These are phyloP conservation scores for Colletotrichum costaricense DNA, from an alignment of 2,329 filamentous ascomycete genomes.

Conservation along the genomic window DNA sequence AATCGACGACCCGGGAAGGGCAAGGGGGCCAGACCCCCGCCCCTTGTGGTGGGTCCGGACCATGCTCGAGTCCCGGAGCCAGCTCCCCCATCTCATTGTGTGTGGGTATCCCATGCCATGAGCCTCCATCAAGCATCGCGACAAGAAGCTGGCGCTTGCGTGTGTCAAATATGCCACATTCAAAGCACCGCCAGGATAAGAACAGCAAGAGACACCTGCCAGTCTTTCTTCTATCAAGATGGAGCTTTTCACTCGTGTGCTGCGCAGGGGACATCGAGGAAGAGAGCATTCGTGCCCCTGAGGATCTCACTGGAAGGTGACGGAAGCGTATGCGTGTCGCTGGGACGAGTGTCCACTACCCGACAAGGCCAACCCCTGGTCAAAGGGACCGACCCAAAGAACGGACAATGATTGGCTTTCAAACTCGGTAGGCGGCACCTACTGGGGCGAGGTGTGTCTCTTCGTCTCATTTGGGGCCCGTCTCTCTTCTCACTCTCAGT, in stretches of 20 bases:
- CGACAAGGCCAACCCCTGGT: slow-evolving; percentile 28
- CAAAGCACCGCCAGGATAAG: background rate
- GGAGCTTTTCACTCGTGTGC: background rate
- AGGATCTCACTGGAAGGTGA: slow-evolving; percentile 26
- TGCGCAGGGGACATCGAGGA: slow-evolving; percentile 8
- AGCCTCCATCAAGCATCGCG: background rate
- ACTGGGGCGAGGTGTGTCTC: background rate
- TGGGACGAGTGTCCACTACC: slow-evolving; percentile 16
- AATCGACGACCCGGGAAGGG: slow-evolving; percentile 14
- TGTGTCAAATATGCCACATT: background rate
- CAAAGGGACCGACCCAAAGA: slow-evolving; percentile 4
- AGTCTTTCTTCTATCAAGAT: background rate
- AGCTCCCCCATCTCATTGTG: background rate
- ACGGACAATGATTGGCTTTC: slow-evolving; percentile 25
- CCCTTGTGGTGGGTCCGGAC: slow-evolving; percentile 16
- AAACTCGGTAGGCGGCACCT: slow-evolving; percentile 25
- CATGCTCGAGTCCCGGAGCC: slow-evolving; percentile 10
- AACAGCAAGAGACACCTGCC: background rate
- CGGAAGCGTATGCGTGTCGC: slow-evolving; percentile 32
- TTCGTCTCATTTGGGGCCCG: slow-evolving; percentile 29
- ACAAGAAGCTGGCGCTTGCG: background rate
- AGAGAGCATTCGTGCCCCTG: slow-evolving; percentile 1
- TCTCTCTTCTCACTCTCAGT: background rate
- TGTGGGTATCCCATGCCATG: background rate
- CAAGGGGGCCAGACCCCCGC: background rate